Percentiles rank a stretch among this genome's conserved stretches.
These are phyloP conservation scores for Nakazawaea wickerhamii DNA, from an alignment of 805 yeast species.

Conservation along the genomic window DNA sequence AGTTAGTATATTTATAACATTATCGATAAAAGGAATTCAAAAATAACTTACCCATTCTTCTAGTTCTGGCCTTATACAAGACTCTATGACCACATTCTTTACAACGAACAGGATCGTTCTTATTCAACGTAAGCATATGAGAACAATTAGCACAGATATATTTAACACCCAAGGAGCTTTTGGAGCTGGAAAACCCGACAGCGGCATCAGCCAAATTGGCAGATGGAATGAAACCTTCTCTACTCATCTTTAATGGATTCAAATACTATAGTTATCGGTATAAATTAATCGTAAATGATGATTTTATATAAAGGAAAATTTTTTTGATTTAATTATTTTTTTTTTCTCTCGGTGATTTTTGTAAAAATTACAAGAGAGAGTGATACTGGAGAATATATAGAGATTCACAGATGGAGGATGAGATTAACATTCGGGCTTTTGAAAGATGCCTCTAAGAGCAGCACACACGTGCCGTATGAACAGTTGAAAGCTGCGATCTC, in stretches of 20 bases:
- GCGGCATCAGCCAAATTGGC: conserved; percentile 78
- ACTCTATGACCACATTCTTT: conserved; percentile 99
- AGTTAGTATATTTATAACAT: too few relatives aligned
- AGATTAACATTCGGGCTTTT: background rate
- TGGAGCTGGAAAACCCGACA: conserved; percentile 59
- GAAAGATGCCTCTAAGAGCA: background rate
- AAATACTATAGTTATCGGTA: too few relatives aligned
- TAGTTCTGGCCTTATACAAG: conserved; percentile 92
- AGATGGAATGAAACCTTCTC: conserved; percentile 85
- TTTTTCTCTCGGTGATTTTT: background rate
- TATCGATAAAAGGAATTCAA: background rate
- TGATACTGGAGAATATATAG: background rate
- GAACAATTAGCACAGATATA: conserved; percentile 98
- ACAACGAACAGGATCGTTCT: conserved; percentile 96
- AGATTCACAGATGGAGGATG: background rate
- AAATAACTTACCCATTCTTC: conserved; percentile 75
- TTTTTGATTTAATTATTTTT: conserved; percentile 4
- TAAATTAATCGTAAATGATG: background rate
- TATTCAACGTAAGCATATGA: conserved; percentile 75
- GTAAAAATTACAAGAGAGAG: background rate
- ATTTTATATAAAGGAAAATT: conserved; percentile 1
- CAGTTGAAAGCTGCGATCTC: background rate
- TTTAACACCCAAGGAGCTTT: conserved; percentile 75
- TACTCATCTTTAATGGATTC: too few relatives aligned
- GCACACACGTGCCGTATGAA: background rate